These are phyloP conservation scores for Samsoniella hepiali DNA, from an alignment of 2,329 filamentous ascomycete genomes.

Conservation along the genomic window DNA sequence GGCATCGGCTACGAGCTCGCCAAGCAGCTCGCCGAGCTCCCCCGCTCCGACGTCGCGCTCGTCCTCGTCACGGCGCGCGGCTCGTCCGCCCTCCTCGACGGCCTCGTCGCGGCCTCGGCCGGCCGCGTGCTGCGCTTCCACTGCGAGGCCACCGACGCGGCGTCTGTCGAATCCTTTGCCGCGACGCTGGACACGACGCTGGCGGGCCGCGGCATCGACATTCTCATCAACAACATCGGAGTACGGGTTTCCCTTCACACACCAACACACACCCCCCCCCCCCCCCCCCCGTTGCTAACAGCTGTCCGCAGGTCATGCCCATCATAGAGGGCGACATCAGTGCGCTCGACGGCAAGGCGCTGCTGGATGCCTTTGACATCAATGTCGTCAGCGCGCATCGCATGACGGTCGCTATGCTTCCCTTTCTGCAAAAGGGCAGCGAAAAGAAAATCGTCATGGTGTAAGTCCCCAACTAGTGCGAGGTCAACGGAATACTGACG, in stretches of 20 bases:
- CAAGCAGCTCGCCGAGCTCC: neutral
- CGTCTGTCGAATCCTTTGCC: neutral
- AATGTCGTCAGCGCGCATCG: neutral
- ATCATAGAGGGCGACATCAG: neutral
- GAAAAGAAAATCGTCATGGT: neutral
- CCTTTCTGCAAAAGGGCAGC: neutral
- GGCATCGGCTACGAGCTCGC: slow-evolving; percentile 3
- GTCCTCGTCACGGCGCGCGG: slow-evolving; percentile 2
- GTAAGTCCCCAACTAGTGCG: neutral
- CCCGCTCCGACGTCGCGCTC: neutral
- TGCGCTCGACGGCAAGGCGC: no score
- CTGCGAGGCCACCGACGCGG: neutral
- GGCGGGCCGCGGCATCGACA: no score
- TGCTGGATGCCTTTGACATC: no score
- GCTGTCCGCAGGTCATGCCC: no score
- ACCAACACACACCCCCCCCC: no score
- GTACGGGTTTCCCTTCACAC: no score
- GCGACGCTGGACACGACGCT: neutral
- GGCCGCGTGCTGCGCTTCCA: neutral
- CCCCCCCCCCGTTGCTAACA: no score
- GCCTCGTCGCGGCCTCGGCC: neutral
- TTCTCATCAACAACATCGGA: no score
- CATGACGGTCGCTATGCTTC: neutral
- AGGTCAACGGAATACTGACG: no score
- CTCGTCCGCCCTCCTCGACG: neutral